Base-by-base conservation (phyloP, 306 rosid species). In the Dalbergia cochinchinensis region DNA sequence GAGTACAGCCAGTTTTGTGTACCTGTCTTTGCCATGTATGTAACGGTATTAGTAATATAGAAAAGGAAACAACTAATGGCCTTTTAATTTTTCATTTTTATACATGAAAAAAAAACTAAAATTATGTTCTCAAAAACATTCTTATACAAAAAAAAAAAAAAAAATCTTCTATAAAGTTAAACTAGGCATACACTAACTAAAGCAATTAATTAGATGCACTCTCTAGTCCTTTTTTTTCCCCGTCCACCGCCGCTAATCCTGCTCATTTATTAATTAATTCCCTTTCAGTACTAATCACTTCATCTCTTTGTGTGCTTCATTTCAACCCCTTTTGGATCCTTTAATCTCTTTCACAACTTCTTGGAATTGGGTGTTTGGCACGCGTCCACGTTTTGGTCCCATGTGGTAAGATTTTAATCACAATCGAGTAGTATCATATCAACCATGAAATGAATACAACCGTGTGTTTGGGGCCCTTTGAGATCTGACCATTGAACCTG, bases 401-500 rank as follows among this genome's bases (percentile, higher is more conserved):
- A 66, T 42, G 15, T 34, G 34, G 16, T 6, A 18, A 11, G 53
- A 3, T 72, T 64, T 11, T 6, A 55, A 54, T 77, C 58, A 19
- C 47, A 0, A 15, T 41, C 19, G 11, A 42, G 7, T 6, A 55
- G 19, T 4, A 26, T 15, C 14, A 4, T 4, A 58, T 22, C 26
- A 26, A 41, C 58, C n/a, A 58, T 58, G 7, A 26, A 26, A 26
- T 26, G 31, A 26, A 26, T 26, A n/a, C 13, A 26, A 37, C 54
- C 0, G 18, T 76, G 11, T 34, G 9, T 26, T 7, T 77, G 67
- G 74, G 69, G 0, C 77, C 68, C 48, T 39, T 65, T 5, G 5
- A 31, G 53, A 57, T 76, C 73, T 48, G 5, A 69, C 71, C 88
- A 71, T 37, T 80, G 85, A 84, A 84, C 57, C 83, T 80, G 58